These are phyloP conservation scores for Yamadazyma taylorii DNA, from an alignment of 1,139 yeast genomes.

Conservation along the genomic window DNA sequence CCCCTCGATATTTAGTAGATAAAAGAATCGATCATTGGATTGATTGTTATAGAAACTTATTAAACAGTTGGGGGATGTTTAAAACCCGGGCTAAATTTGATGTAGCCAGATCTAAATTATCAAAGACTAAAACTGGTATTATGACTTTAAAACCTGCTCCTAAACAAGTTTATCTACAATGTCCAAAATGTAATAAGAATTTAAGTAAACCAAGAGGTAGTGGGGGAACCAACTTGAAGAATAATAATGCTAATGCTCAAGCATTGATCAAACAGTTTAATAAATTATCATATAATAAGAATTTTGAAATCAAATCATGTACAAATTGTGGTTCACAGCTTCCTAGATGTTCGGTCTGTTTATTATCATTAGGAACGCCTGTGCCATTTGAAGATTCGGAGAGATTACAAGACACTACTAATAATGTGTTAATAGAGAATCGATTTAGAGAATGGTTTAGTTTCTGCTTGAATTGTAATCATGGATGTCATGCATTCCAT, in stretches of 20 bases:
- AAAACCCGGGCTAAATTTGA: constrained; percentile 80
- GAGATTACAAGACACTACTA: constrained; percentile 14
- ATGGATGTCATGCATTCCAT: constrained; percentile 92
- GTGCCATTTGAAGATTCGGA: constrained; percentile 41
- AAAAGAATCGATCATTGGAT: constrained; percentile 75
- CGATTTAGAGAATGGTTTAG: constrained; percentile 76
- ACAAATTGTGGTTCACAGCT: constrained; percentile 88
- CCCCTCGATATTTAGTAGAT: constrained; percentile 79
- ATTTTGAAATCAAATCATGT: constrained; percentile 47
- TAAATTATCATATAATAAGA: constrained; percentile 20
- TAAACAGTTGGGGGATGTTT: constrained; percentile 86
- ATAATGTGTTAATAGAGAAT: constrained; percentile 27
- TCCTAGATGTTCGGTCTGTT: constrained; percentile 89
- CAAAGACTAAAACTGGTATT: constrained; percentile 52
- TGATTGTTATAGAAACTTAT: constrained; percentile 65
- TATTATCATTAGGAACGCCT: constrained; percentile 77
- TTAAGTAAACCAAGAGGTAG: constrained; percentile 38
- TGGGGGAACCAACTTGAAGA: constrained; percentile 3
- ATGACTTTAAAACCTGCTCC: constrained; percentile 55
- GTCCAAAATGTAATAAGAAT: constrained; percentile 78
- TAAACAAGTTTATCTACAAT: constrained; percentile 77
- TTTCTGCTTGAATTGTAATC: constrained; percentile 87
- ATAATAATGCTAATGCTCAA: constrained; percentile 22
- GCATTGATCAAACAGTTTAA: constrained; percentile 41
- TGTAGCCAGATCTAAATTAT: constrained; percentile 68